Evolutionary conservation across 257 asterid genomes (phyloP).

Genomic region (Forsythia viridissima): DNA sequence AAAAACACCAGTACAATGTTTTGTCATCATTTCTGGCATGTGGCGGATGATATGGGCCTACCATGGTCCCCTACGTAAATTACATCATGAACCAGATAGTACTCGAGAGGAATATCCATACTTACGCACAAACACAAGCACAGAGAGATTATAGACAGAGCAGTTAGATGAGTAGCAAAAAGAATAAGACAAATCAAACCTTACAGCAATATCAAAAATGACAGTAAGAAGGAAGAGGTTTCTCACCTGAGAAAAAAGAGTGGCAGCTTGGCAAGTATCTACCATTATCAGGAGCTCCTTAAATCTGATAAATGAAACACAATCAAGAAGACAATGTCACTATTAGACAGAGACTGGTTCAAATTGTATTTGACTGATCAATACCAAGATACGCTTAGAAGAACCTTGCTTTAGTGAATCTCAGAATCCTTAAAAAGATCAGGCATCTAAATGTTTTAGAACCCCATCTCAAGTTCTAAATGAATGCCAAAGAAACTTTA

Average conservation of each 20-base stretch:
- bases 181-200: neutral
- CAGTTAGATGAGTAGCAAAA: neutral
- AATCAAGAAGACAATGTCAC: slow-evolving; percentile 20
- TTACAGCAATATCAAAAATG: neutral
- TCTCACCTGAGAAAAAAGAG: slow-evolving; percentile 88
- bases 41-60: neutral
- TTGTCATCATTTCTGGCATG: slow-evolving; percentile 2
- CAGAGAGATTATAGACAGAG: slow-evolving; percentile 2
- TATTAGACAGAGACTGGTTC: slow-evolving; percentile 3
- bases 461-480: slow-evolving; percentile 19
- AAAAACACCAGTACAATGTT: neutral
- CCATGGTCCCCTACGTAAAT: neutral
- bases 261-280: slow-evolving; percentile 99
- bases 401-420: neutral
- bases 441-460: neutral
- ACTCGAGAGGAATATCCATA: neutral
- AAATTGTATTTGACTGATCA: slow-evolving; percentile 12
- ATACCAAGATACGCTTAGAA: neutral
- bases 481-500: slow-evolving; percentile 2
- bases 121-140: neutral
- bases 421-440: neutral
- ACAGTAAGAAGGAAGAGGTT: slow-evolving; percentile 15
- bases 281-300: slow-evolving; percentile 98
- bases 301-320: slow-evolving; percentile 57
- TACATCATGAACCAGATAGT: neutral